Evolutionary conservation across 2,329 filamentous ascomycete genomes (phyloP).

Genomic region (Hyphodiscus sp.): DNA sequence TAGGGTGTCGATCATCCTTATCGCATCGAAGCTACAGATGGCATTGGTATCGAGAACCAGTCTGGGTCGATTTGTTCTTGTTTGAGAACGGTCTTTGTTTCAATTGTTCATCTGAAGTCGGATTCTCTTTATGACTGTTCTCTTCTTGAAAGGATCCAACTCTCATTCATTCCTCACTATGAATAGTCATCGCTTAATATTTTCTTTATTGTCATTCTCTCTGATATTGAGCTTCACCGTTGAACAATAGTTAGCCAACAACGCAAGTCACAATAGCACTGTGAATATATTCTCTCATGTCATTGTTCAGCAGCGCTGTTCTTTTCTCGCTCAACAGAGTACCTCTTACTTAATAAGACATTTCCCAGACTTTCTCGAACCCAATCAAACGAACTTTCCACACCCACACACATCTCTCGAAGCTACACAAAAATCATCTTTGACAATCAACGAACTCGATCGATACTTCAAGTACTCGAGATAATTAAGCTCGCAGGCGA

Average conservation of each 20-base stretch:
- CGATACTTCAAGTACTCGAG: conserved; percentile 1
- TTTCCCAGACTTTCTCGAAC: neutral
- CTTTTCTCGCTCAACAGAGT: conserved; percentile 19
- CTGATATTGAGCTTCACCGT: conserved; percentile 8
- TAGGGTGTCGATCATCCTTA: conserved; percentile 20
- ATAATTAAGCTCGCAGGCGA: conserved; percentile 15
- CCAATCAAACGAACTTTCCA: neutral
- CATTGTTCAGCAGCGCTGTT: conserved; percentile 14
- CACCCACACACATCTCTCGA: neutral
- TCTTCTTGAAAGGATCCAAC: neutral
- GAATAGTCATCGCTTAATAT: conserved; percentile 12
- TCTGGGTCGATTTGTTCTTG: conserved; percentile 8
- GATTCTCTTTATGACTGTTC: neutral
- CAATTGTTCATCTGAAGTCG: neutral
- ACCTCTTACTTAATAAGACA: conserved; percentile 4
- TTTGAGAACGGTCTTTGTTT: conserved; percentile 1
- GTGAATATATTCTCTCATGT: conserved; percentile 10
- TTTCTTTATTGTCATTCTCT: conserved; percentile 13
- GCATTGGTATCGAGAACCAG: neutral
- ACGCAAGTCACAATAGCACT: neutral
- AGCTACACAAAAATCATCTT: neutral
- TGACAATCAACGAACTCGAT: neutral
- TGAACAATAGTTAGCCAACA: conserved; percentile 18
- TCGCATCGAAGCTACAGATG: conserved; percentile 1
- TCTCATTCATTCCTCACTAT: conserved; percentile 18